Conservation (phyloP, 73 alveolate genomes). For the Symbiodinium natans region DNA sequence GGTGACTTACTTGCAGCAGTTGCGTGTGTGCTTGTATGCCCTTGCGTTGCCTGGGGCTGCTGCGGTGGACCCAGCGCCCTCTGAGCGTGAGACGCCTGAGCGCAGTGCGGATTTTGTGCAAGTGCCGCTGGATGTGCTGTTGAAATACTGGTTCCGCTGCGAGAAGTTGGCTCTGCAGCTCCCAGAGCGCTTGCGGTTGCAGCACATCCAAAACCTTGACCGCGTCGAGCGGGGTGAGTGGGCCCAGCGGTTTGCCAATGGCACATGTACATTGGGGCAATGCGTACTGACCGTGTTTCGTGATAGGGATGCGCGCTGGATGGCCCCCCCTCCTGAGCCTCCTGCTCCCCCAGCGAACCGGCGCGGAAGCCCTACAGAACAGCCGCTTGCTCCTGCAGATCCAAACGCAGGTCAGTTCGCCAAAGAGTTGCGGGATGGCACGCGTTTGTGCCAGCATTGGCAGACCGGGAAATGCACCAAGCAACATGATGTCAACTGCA, state of each 20-base stretch:
- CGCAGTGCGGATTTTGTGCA: neutral
- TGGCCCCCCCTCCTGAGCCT: neutral
- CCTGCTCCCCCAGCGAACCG: neutral
- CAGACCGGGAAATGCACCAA: neutral
- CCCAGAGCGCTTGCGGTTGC: neutral
- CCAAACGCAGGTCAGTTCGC: neutral
- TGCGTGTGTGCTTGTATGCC: neutral
- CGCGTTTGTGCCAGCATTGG: neutral
- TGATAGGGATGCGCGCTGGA: neutral
- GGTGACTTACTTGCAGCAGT: neutral
- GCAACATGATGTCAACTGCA: neutral
- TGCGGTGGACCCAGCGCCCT: neutral
- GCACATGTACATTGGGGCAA: neutral
- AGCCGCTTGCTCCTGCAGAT: neutral
- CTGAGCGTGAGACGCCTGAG: neutral
- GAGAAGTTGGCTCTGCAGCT: neutral
- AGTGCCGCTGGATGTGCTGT: conserved; percentile 1
- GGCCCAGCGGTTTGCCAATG: neutral
- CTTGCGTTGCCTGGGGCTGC: neutral
- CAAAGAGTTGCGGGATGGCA: neutral
- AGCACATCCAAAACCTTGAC: neutral
- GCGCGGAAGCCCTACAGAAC: neutral
- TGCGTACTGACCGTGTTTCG: neutral
- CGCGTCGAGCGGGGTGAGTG: conserved; percentile 20
- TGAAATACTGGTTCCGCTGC: neutral